Percentiles rank a stretch among this genome's conserved stretches.
phyloP scores from a whole-genome alignment of 2,329 filamentous ascomycete genomes.

The Davidsoniella australis region DNA sequence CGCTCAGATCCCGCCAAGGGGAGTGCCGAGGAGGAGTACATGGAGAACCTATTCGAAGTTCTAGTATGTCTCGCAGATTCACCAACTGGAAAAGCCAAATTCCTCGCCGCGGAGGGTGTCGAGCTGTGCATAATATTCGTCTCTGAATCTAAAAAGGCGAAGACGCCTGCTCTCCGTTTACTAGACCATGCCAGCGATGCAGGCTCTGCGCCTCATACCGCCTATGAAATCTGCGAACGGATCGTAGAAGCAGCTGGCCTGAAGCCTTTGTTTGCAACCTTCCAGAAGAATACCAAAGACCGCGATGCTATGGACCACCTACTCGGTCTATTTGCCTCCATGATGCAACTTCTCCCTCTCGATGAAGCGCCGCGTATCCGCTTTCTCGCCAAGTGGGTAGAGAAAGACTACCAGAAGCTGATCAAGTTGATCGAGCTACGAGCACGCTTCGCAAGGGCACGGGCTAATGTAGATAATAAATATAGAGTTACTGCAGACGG shows the following conservation, averaged over 20 bases:
- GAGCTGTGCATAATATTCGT: conserved; percentile 88
- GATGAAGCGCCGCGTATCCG: conserved; percentile 66
- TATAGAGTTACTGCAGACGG: conserved; percentile 15
- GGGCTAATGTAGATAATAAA: conserved; percentile 41
- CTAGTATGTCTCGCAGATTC: conserved; percentile 69
- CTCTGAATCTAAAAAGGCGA: conserved; percentile 67
- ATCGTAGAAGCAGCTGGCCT: conserved; percentile 72
- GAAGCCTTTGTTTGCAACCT: conserved; percentile 69
- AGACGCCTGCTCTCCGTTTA: conserved; percentile 57
- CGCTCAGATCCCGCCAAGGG: conserved; percentile 73
- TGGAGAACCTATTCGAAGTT: conserved; percentile 83
- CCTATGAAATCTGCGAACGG: conserved; percentile 49
- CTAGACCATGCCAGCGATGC: conserved; percentile 59
- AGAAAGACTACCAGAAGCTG: conserved; percentile 84
- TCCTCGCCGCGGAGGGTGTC: conserved; percentile 78
- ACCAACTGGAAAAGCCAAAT: conserved; percentile 55
- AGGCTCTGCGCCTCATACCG: conserved; percentile 19
- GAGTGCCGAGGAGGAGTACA: conserved; percentile 81
- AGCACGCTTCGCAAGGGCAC: conserved; percentile 46
- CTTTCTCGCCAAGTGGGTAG: conserved; percentile 81
- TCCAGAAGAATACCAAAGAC: conserved; percentile 58
- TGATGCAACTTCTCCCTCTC: conserved; percentile 64
- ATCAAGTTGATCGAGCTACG: conserved; percentile 54
- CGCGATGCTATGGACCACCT: conserved; percentile 62
- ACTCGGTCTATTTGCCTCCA: conserved; percentile 65